Conservation (phyloP, 306 rosid species). For the Prunus mongolica region DNA sequence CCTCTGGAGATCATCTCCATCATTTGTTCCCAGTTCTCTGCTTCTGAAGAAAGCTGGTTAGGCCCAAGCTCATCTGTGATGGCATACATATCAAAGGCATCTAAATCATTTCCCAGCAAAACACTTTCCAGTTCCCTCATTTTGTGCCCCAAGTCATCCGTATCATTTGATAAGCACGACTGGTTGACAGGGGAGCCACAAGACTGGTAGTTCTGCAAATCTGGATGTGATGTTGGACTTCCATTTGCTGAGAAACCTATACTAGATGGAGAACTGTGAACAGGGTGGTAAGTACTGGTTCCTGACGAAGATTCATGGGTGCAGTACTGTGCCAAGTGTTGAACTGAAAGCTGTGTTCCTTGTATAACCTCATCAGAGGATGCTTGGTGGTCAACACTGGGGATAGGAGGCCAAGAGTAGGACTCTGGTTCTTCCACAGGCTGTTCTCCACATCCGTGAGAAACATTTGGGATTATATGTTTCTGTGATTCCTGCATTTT, state of each 20-base stretch:
- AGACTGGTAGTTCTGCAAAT: slow-evolving; percentile 34
- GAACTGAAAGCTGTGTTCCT: slow-evolving; percentile 39
- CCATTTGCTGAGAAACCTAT: slow-evolving; percentile 48
- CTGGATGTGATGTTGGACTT: slow-evolving; percentile 58
- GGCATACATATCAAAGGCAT: slow-evolving; percentile 31
- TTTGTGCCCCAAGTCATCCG: slow-evolving; percentile 65
- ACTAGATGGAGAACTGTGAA: slow-evolving; percentile 62
- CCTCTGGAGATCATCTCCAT: slow-evolving; percentile 57
- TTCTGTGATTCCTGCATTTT: slow-evolving; percentile 52
- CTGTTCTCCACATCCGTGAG: slow-evolving; percentile 37
- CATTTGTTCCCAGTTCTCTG: slow-evolving; percentile 48
- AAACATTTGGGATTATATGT: slow-evolving; percentile 32
- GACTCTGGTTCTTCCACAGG: slow-evolving; percentile 48
- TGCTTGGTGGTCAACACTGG: slow-evolving; percentile 30
- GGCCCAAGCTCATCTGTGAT: slow-evolving; percentile 21
- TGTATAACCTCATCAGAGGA: slow-evolving; percentile 49
- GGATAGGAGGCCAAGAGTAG: slow-evolving; percentile 29
- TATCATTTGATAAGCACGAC: slow-evolving; percentile 49
- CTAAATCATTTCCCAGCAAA: slow-evolving; percentile 74
- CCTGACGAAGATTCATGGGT: slow-evolving; percentile 59
- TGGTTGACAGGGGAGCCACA: slow-evolving; percentile 48
- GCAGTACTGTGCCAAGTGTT: slow-evolving; percentile 34
- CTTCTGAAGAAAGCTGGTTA: slow-evolving; percentile 33
- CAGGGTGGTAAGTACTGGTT: slow-evolving; percentile 49
- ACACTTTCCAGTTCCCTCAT: slow-evolving; percentile 74